phyloP scores from a whole-genome alignment of 768 basidiomycete species.

The Asterophora lycoperdoides region DNA sequence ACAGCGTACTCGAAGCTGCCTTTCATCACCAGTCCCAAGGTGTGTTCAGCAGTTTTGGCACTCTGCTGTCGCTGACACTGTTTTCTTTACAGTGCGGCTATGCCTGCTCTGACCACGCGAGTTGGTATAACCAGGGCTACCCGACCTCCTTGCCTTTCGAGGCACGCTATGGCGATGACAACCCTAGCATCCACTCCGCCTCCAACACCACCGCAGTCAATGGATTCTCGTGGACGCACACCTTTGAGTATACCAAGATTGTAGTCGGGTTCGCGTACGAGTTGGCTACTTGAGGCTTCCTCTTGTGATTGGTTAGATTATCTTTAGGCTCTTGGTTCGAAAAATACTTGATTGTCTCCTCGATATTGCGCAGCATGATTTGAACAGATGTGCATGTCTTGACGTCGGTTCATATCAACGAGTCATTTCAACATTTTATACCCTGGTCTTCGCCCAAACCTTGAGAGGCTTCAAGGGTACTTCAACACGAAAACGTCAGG shows the following conservation, averaged over 20 bases:
- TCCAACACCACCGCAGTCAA: conserved; percentile 33
- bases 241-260: conserved; percentile 57
- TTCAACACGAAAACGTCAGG: too few species aligned
- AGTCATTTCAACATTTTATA: too few species aligned
- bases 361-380: too few species aligned
- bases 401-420: too few species aligned
- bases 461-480: too few species aligned
- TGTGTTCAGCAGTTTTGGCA: conserved; percentile 17
- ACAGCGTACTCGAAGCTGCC: conserved; percentile 39
- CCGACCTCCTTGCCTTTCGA: conserved; percentile 33
- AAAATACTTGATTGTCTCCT: too few species aligned
- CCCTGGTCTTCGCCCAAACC: too few species aligned
- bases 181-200: conserved; percentile 38
- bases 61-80: neutral
- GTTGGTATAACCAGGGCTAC: conserved; percentile 60
- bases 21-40: conserved; percentile 37
- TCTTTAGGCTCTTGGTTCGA: too few species aligned
- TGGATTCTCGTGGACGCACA: conserved; percentile 56
- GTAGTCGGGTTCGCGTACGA: conserved; percentile 17
- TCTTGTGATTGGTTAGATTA: too few species aligned
- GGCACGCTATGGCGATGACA: conserved; percentile 21
- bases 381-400: too few species aligned
- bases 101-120: conserved; percentile 68
- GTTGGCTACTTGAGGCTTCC: conserved; percentile 5
- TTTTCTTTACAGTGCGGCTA: conserved; percentile 36